Conservation (phyloP, 2,329 filamentous ascomycete species). For the Lizonia empirigonia region DNA sequence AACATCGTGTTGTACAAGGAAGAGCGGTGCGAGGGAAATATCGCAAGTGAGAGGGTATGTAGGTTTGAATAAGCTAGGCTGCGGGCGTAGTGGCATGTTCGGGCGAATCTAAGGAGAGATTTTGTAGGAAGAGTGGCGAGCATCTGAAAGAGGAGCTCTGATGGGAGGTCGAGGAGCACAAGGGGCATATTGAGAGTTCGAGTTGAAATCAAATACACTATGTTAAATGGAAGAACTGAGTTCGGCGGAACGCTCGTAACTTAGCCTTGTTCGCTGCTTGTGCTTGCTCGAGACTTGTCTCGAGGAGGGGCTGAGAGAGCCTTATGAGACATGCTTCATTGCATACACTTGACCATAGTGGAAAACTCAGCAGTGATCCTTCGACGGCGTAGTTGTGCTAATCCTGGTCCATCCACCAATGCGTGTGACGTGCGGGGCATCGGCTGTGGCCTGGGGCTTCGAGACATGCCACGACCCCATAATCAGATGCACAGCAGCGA, state of each 20-base stretch:
- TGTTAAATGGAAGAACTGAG: too few relatives aligned
- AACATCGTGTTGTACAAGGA: conserved; percentile 61
- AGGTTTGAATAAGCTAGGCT: conserved; percentile 39
- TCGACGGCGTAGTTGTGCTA: conserved; percentile 7
- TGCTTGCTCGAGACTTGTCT: background rate
- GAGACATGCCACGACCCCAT: conserved; percentile 5
- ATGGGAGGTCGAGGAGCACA: conserved; percentile 35
- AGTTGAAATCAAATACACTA: background rate
- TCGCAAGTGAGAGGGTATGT: conserved; percentile 76
- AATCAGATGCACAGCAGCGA: background rate
- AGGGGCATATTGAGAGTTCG: conserved; percentile 24
- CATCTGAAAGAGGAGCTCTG: conserved; percentile 43
- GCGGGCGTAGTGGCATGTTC: conserved; percentile 37
- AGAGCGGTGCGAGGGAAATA: conserved; percentile 61
- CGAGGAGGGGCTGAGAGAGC: background rate
- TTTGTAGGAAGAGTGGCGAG: conserved; percentile 39
- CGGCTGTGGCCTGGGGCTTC: background rate
- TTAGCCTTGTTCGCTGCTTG: background rate
- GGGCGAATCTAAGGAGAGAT: conserved; percentile 43
- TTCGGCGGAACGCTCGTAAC: too few relatives aligned
- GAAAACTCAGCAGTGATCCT: conserved; percentile 3
- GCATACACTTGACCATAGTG: conserved; percentile 1
- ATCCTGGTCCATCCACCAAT: background rate
- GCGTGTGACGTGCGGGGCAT: conserved; percentile 5
- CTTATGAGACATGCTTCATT: conserved; percentile 1